Evolutionary conservation across 106 monocot genomes (phyloP).

Genomic region (Acorus gramineus): DNA sequence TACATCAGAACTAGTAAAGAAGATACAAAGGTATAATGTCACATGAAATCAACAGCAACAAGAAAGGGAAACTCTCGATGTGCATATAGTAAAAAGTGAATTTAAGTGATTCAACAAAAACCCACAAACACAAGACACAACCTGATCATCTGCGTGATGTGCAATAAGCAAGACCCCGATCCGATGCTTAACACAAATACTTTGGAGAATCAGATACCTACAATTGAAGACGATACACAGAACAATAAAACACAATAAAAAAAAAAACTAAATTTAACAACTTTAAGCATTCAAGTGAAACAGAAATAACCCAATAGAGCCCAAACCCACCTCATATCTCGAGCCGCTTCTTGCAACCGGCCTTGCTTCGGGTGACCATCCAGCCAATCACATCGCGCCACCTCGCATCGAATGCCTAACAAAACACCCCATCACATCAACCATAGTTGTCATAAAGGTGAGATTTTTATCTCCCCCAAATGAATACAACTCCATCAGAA

Average conservation of each 20-base stretch:
- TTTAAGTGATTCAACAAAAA: not conserved
- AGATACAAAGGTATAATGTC: no score
- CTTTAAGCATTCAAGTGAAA: not conserved
- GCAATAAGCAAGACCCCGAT: slow-evolving; percentile 75
- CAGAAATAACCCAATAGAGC: not conserved
- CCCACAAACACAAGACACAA: slow-evolving; percentile 4
- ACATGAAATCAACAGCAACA: no score
- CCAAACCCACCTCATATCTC: slow-evolving; percentile 64
- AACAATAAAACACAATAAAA: slow-evolving; percentile 2
- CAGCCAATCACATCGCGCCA: slow-evolving; percentile 62
- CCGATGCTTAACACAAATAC: slow-evolving; percentile 49
- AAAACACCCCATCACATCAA: slow-evolving; percentile 3
- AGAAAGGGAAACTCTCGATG: no score
- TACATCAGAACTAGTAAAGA: no score
- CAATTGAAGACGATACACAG: slow-evolving; percentile 12
- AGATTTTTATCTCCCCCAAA: not conserved
- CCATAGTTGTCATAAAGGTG: not conserved
- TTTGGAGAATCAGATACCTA: slow-evolving; percentile 79
- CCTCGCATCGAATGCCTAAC: slow-evolving; percentile 69
- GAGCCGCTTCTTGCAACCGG: slow-evolving; percentile 76
- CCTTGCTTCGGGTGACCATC: slow-evolving; percentile 68
- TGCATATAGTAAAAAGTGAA: not conserved
- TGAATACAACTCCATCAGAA: not conserved
- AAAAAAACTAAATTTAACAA: not conserved
- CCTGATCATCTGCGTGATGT: slow-evolving; percentile 98